Base-by-base conservation (phyloP, 805 yeast genomes). In the Myxozyma geophila region DNA sequence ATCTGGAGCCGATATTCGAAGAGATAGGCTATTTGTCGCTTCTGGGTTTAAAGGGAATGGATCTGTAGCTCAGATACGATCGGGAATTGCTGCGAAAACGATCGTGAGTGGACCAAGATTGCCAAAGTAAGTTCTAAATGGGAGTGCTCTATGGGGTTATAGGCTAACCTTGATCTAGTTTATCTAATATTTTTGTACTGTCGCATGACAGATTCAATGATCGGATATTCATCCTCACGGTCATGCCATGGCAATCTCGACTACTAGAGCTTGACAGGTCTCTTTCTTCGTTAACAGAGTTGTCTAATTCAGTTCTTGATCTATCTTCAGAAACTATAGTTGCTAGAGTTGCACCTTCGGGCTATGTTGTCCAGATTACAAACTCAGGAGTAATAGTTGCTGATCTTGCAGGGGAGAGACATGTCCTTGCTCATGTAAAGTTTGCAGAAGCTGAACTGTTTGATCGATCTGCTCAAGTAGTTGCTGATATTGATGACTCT, bases 31-130 rank as follows among this genome's bases (percentile, higher is more conserved):
- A 43, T 59, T 59, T 39, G 15, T 65, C 17, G 35, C 57, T 6
- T 65, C 68, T 15, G 66, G 67, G 12, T 46, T 19, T n/a, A 39
- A 46, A 19, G 41, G n/a, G 6, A 15, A 46, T 7, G 67, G 67
- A 13, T 55, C 62, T 15, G 19, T 65, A 10, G 28, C 61, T 2
- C 61, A 59, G 48, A 36, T 65, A 17, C 49, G 64, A 36, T 55
- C 36, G 35, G 68, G 68, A 4, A 47, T 65, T 23, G 48, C 58
- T 15, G 68, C 61, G 10, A 43, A 46, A n/a, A 15, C 54, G 4
- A 28, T 46, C 6, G 48, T 41, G 1, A 12, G 33, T 6, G 68
- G 68, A 7, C 67, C 68, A 7, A 21, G 36, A 15, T 44, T 54
- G 43, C 44, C 33, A 35, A 54, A 47, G 65, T 60, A 21, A 39